phyloP scores from a whole-genome alignment of 345 rosid species.

The Ricinus communis region DNA sequence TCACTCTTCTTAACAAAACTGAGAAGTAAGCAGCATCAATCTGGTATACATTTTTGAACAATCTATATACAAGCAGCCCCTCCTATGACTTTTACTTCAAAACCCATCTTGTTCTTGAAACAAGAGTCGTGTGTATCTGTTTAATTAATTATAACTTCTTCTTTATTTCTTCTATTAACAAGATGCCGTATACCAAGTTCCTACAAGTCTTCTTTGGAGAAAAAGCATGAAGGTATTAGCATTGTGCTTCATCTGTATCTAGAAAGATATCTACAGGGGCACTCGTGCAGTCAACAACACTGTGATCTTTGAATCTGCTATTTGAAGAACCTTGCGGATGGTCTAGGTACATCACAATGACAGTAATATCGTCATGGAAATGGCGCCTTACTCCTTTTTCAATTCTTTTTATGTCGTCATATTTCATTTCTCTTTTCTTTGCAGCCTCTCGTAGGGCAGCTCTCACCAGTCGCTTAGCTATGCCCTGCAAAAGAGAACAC shows the following conservation, averaged over 20 bases:
- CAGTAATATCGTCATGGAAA: constrained; percentile 66
- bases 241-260: constrained; percentile 27
- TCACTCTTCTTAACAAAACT: background rate
- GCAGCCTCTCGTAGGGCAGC: constrained; percentile 60
- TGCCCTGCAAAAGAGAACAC: constrained; percentile 34
- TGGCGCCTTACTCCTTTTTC: constrained; percentile 55
- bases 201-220: background rate
- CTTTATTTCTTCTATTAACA: constrained; percentile 8
- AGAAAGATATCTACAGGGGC: constrained; percentile 47
- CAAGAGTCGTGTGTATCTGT: background rate
- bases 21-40: background rate
- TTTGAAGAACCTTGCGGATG: constrained; percentile 29
- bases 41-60: background rate
- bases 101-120: constrained; percentile 1
- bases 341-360: constrained; percentile 55
- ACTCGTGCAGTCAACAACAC: constrained; percentile 30
- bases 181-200: background rate
- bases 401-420: constrained; percentile 41
- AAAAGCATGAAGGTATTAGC: background rate
- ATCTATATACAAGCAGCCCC: background rate
- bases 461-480: constrained; percentile 55
- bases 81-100: background rate
- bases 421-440: constrained; percentile 51
- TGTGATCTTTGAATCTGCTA: constrained; percentile 25
- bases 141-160: too few relatives aligned